Percentiles rank a stretch among this genome's conserved stretches.
Conservation (phyloP, 2,329 filamentous ascomycete species). For the Cryphonectria carpinicola region DNA sequence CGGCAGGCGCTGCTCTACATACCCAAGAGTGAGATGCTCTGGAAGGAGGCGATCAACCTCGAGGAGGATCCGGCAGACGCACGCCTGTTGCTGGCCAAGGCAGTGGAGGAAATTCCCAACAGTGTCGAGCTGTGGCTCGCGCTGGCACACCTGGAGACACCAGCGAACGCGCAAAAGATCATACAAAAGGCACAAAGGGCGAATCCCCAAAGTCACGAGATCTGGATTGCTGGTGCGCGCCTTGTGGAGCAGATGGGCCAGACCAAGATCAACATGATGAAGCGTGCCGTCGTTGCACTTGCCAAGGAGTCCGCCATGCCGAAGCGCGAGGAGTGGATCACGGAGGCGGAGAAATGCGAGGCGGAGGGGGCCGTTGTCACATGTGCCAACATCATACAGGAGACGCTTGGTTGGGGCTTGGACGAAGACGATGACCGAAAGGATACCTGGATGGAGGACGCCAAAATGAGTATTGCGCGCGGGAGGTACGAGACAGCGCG, state of each 20-base stretch:
- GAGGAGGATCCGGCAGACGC: conserved; percentile 91
- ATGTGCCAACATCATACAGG: conserved; percentile 85
- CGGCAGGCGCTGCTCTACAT: conserved; percentile 90
- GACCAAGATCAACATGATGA: conserved; percentile 88
- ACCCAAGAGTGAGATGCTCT: conserved; percentile 92
- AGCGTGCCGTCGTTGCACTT: conserved; percentile 85
- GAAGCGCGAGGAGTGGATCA: conserved; percentile 96
- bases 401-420: conserved; percentile 89
- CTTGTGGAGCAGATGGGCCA: conserved; percentile 87
- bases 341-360: conserved; percentile 92
- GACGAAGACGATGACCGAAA: conserved; percentile 97
- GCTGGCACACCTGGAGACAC: conserved; percentile 83
- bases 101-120: conserved; percentile 90
- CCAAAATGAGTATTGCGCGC: conserved; percentile 76
- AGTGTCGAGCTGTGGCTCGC: conserved; percentile 96
- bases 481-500: conserved; percentile 88
- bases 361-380: conserved; percentile 86
- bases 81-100: conserved; percentile 85
- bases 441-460: conserved; percentile 95
- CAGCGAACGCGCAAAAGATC: conserved; percentile 91
- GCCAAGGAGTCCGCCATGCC: conserved; percentile 94
- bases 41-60: conserved; percentile 96
- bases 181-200: conserved; percentile 95
- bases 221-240: conserved; percentile 94
- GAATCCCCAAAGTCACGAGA: conserved; percentile 88